Conservation (phyloP, 495 filamentous ascomycete species). For the Hypoxylon rickii region DNA sequence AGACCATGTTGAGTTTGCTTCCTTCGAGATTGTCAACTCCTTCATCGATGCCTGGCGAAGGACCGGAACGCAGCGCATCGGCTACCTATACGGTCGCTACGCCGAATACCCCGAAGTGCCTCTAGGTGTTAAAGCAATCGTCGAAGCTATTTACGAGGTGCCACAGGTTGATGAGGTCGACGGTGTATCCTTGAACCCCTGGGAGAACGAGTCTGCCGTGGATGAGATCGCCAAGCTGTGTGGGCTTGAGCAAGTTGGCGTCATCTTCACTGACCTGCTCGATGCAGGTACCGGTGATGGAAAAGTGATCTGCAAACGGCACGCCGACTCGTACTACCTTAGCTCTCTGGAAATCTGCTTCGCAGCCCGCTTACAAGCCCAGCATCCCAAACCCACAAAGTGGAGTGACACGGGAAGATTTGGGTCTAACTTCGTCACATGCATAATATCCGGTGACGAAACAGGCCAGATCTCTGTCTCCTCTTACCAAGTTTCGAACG, state of each 20-base stretch:
- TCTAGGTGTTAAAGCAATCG: slow-evolving; percentile 91
- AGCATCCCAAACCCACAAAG: slow-evolving; percentile 87
- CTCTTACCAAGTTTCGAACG: slow-evolving; percentile 91
- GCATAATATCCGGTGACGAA: slow-evolving; percentile 90
- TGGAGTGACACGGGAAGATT: slow-evolving; percentile 96
- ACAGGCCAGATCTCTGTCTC: slow-evolving; percentile 85
- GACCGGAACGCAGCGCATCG: slow-evolving; percentile 77
- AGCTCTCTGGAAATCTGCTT: slow-evolving; percentile 92
- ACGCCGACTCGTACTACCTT: slow-evolving; percentile 93
- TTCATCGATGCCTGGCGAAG: slow-evolving; percentile 90
- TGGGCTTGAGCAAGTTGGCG: slow-evolving; percentile 86
- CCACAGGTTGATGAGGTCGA: slow-evolving; percentile 92
- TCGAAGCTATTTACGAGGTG: slow-evolving; percentile 97
- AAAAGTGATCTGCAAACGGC: slow-evolving; percentile 89
- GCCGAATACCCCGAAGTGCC: slow-evolving; percentile 92
- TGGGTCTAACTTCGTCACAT: slow-evolving; percentile 96
- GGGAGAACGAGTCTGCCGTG: slow-evolving; percentile 84
- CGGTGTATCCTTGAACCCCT: slow-evolving; percentile 83
- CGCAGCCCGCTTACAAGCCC: slow-evolving; percentile 82
- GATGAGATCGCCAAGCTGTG: slow-evolving; percentile 82
- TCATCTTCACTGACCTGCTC: slow-evolving; percentile 93
- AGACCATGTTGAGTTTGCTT: slow-evolving; percentile 95
- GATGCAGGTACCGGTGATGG: slow-evolving; percentile 82
- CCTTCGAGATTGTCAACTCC: slow-evolving; percentile 77
- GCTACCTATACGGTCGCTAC: slow-evolving; percentile 90